Percentiles rank a stretch among this genome's conserved stretches.
Conservation (phyloP, 108 stramenopile species). For the Poteriospumella lacustris region DNA sequence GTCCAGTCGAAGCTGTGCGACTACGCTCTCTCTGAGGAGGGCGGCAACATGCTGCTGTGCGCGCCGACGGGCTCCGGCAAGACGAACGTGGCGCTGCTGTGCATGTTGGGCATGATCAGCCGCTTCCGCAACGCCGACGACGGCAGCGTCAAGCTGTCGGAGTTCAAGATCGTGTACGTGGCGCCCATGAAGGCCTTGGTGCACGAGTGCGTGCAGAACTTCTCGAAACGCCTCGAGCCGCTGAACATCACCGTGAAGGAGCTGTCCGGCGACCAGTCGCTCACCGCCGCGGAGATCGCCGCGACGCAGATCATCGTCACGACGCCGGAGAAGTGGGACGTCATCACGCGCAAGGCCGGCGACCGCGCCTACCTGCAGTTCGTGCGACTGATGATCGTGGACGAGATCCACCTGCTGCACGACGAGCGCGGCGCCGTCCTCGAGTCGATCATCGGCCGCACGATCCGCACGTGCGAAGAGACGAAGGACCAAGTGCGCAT, state of each 20-base stretch:
- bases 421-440: constrained; percentile 97
- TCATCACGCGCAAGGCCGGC: constrained; percentile 97
- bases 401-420: constrained; percentile 95
- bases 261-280: constrained; percentile 93
- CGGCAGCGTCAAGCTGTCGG: constrained; percentile 63
- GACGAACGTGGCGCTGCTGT: constrained; percentile 84
- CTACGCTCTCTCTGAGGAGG: constrained; percentile 73
- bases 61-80: constrained; percentile 99
- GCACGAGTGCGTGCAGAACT: constrained; percentile 93
- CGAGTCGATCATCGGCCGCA: constrained; percentile 89
- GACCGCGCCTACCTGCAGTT: constrained; percentile 94
- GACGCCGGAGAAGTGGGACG: constrained; percentile 99
- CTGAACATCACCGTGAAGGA: constrained; percentile 88
- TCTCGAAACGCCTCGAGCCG: constrained; percentile 72
- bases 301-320: constrained; percentile 97
- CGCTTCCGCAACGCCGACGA: constrained; percentile 60
- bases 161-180: constrained; percentile 98
- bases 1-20: constrained; percentile 87
- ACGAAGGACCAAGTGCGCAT: constrained; percentile 85
- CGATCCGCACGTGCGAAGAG: constrained; percentile 88
- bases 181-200: constrained; percentile 99
- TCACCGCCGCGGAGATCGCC: constrained; percentile 87
- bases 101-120: constrained; percentile 88
- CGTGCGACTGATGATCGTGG: constrained; percentile 91
- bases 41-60: constrained; percentile 87